Percentiles rank a stretch among this genome's conserved stretches.
These are phyloP conservation scores for Cladophialophora immunda DNA, from an alignment of 2,329 filamentous ascomycete genomes.

Conservation along the genomic window DNA sequence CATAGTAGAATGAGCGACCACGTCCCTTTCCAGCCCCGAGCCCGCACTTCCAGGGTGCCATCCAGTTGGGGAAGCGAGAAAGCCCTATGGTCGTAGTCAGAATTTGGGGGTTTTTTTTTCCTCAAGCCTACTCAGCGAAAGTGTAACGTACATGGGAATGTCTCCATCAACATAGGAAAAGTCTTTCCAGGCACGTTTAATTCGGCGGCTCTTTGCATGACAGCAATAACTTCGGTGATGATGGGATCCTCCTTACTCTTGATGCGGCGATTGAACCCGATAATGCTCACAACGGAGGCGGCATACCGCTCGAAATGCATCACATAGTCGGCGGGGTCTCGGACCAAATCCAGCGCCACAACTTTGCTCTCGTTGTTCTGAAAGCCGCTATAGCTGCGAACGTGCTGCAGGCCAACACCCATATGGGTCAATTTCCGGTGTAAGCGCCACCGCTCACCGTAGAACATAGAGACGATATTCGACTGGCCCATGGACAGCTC, in stretches of 20 bases:
- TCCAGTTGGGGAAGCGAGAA: conserved; percentile 58
- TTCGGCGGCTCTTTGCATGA: conserved; percentile 67
- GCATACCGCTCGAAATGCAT: conserved; percentile 52
- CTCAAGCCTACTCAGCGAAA: neutral
- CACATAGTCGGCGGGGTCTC: conserved; percentile 48
- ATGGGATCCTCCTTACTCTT: conserved; percentile 62
- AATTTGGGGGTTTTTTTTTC: neutral
- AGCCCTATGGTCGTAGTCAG: conserved; percentile 43
- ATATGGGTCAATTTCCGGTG: conserved; percentile 62
- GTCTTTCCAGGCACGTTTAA: conserved; percentile 64
- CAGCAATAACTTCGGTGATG: conserved; percentile 68
- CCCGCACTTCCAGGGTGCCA: conserved; percentile 62
- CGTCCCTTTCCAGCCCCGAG: conserved; percentile 55
- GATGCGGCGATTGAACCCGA: conserved; percentile 50
- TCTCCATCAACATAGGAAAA: conserved; percentile 67
- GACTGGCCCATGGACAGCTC: conserved; percentile 42
- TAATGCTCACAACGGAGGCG: conserved; percentile 52
- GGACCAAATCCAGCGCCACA: conserved; percentile 57
- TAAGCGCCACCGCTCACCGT: conserved; percentile 49
- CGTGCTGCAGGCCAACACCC: conserved; percentile 64
- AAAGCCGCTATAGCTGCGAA: conserved; percentile 61
- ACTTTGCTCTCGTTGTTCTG: conserved; percentile 67
- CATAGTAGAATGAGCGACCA: conserved; percentile 62
- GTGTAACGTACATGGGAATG: conserved; percentile 51
- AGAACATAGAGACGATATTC: conserved; percentile 55